Base-by-base conservation (phyloP, 108 stramenopile species). In the Conticribra weissflogii region DNA sequence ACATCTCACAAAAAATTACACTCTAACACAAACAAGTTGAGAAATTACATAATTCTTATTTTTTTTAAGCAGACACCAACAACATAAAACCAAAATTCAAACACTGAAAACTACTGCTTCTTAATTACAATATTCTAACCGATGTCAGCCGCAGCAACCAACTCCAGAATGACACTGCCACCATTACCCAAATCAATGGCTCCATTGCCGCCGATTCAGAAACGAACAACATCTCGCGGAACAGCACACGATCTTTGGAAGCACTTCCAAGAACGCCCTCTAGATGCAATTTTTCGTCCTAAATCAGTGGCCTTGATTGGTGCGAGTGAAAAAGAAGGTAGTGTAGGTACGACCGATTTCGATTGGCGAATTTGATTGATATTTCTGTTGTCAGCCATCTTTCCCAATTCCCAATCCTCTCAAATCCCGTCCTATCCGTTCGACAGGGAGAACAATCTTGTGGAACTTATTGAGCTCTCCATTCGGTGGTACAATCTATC, bases 181-280 rank as follows among this genome's bases (percentile, higher is more conserved):
- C 36, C 36, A 5, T 41, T 41, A 12, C 5, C 36, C 5, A 41
- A 5, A 41, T 41, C 8, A 9, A 41, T 41, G 5, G 12, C 36
- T 12, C 36, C 5, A 5, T 41, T 41, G 36, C 36, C 36, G 5
- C 36, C 36, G 8, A 41, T 41, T 12, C 36, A 41, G 12, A 41
- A 41, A 41, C 36, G 66, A 55, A 55, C 53, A 3, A 44, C 31
- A 67, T 54, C 52, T 9, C 53, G 55, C 12, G 66, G 66, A 23
- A 67, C 56, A 3, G 72, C 72, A n/a, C 72, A 74, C 29, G 72
- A 74, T 44, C 65, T 74, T 41, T 74, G 72, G 72, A 74, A 74
- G 46, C 67, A 68, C 54, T 66, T 66, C 23, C 60, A 69, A 49
- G 53, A 68, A 41, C 32, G 47, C 15, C 76, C 76, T 3, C 65